Base-by-base conservation (phyloP, 805 yeast genomes). In the Wickerhamomyces chaumierensis region DNA sequence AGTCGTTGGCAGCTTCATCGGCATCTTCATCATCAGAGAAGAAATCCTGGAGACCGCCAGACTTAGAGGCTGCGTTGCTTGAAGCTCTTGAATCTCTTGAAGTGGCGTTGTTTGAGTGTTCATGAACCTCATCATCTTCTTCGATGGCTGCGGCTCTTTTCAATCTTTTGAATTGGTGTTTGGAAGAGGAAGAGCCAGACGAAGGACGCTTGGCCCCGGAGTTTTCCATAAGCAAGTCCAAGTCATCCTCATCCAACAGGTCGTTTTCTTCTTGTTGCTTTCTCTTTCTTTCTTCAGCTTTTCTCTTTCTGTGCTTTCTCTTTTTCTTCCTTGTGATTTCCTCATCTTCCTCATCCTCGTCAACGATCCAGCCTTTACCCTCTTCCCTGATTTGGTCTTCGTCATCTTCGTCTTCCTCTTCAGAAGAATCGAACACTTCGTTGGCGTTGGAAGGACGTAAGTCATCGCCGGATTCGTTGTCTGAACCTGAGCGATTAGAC, bases 351-450 rank as follows among this genome's bases (percentile, higher is more conserved):
- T 82, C 95, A 49, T 85, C 95, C 8, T 31, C 33, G 51, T 87
- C 96, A 9, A 85, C 96, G 52, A 90, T 88, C 59, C 90, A 87
- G 0, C 96, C 96, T 44, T 87, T 95, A 36, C 90, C 75, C 33
- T 88, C 81, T 49, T 73, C 74, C 47, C 80, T 72, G 35, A 82
- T 76, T 52, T 88, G 96, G 47, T 88, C 96, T 52, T 82, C 96
- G 53, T 87, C 95, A 35, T 80, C 88, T 23, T 84, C 94, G 7
- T 83, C 95, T 32, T 87, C 96, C 43, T 88, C 96, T 39, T 83
- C 94, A 12, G 92, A 81, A 9, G 94, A 82, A 48, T 83, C 92
- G 43, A 71, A 70, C 16, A 51, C 58, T 18, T 53, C 53, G 17
- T 44, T 43, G 18, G 41, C 51, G n/a, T 5, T 13, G 9, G 25